Evolutionary conservation across 345 rosid genomes (phyloP), one percentile per base, ranked within the genome.

Genomic region (Erysimum cheiranthoides): DNA sequence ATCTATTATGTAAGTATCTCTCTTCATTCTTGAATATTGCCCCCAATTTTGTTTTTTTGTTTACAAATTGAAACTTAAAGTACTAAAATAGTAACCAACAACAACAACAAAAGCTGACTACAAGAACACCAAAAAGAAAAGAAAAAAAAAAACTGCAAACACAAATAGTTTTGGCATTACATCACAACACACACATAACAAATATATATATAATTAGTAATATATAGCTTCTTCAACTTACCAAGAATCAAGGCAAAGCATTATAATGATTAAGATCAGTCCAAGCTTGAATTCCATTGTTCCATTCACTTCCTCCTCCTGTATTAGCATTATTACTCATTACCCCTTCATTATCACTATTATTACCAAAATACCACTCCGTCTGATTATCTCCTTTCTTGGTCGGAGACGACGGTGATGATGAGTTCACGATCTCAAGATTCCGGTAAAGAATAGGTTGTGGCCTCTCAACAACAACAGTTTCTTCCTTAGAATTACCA

Each of bases 361-460:
- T 73, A 73, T 73, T 79, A 79, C 82, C 78, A 61, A 79, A 79
- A 73, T 73, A 79, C 82, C 82, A 79, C 56, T 79, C 78, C 2
- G 82, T 78, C 46, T 73, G 78, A 61, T 61, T 51, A 4, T 66
- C 78, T 67, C 73, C 81, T 78, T 35, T 73, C 47, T 61, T 78
- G 8, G 56, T 35, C 57, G 71, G 73, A 17, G 81, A 58, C 51
- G 69, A 51, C 17, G 68, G 56, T 36, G 64, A 51, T 5, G 77
- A 68, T 0, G 78, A 61, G 70, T 52, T 68, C 3, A 32, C 68
- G 57, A 78, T 73, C 40, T 79, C 78, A 1, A 79, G 71, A 68
- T 79, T 79, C 75, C 78, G 63, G 49, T 73, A 79, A 30, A 79
- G 75, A 61, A 79, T 73, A 2, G 82, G 82, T 9, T 73, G 82